These are phyloP conservation scores for Triticum turgidum DNA, from an alignment of 176 grass and related monocot species.

Conservation along the genomic window DNA sequence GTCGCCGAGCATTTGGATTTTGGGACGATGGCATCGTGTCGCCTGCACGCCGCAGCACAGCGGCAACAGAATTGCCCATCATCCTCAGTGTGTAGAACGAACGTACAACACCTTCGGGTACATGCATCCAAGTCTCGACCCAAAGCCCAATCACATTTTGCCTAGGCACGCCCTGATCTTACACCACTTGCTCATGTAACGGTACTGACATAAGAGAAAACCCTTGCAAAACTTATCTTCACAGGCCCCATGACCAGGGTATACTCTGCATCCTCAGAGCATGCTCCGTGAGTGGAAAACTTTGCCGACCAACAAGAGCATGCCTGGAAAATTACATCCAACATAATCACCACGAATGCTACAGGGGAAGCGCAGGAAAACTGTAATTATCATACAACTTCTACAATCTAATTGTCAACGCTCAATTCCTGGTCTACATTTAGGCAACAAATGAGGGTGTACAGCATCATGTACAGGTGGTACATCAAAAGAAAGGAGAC, in stretches of 20 bases:
- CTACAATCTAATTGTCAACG: constrained; percentile 59
- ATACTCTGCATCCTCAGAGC: neutral
- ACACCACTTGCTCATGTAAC: neutral
- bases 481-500: constrained; percentile 30
- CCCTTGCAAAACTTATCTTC: neutral
- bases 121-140: too few relatives aligned
- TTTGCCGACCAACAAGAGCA: constrained; percentile 2
- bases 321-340: constrained; percentile 21
- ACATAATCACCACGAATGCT: neutral
- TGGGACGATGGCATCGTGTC: neutral
- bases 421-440: constrained; percentile 35
- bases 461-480: constrained; percentile 51
- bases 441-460: constrained; percentile 21
- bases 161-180: neutral
- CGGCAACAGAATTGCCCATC: neutral
- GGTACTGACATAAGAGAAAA: neutral
- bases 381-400: constrained; percentile 40
- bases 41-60: neutral
- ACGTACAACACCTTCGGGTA: neutral
- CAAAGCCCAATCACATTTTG: neutral
- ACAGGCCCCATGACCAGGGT: neutral
- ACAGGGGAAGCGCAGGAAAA: constrained; percentile 31
- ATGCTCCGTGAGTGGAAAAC: neutral
- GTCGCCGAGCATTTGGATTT: neutral
- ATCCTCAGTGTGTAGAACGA: neutral